Conservation (phyloP, 2,329 filamentous ascomycete genomes). For the Phialophora tarda region DNA sequence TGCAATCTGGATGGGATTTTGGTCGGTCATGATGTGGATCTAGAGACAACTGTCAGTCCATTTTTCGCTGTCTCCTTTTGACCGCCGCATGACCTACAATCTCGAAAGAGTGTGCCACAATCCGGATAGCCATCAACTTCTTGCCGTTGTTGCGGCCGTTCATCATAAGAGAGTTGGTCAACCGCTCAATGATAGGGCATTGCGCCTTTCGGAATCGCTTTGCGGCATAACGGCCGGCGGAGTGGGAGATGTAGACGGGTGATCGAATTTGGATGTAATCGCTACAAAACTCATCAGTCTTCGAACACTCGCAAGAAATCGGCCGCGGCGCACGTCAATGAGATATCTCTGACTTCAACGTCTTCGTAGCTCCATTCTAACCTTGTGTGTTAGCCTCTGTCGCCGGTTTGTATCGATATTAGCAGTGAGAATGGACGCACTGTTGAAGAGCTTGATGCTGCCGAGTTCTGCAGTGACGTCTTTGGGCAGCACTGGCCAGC, state of each 20-base stretch:
- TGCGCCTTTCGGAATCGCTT: constrained; percentile 99
- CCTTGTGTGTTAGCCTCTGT: background rate
- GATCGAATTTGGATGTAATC: constrained; percentile 99
- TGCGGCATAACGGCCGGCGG: constrained; percentile 95
- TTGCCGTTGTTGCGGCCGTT: constrained; percentile 99
- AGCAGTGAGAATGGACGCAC: constrained; percentile 48
- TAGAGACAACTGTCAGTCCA: constrained; percentile 49
- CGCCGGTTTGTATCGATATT: background rate
- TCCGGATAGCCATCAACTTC: constrained; percentile 99
- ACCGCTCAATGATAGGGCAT: constrained; percentile 99
- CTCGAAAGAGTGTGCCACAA: constrained; percentile 98
- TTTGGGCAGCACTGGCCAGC: constrained; percentile 84
- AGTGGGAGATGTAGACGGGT: constrained; percentile 99
- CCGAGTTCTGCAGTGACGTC: constrained; percentile 88
- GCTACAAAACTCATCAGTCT: constrained; percentile 59
- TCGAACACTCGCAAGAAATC: constrained; percentile 45
- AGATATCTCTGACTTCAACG: constrained; percentile 99
- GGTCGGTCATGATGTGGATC: constrained; percentile 99
- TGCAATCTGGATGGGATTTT: constrained; percentile 99
- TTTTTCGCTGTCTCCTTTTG: constrained; percentile 3
- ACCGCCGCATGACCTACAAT: constrained; percentile 73
- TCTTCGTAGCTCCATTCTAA: constrained; percentile 86
- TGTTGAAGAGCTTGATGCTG: constrained; percentile 96
- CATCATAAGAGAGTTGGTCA: constrained; percentile 99
- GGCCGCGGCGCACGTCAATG: constrained; percentile 78